Evolutionary conservation across 2,329 filamentous ascomycete species (phyloP), one percentile per base, ranked within the genome.

Genomic region (Apiospora sp.): DNA sequence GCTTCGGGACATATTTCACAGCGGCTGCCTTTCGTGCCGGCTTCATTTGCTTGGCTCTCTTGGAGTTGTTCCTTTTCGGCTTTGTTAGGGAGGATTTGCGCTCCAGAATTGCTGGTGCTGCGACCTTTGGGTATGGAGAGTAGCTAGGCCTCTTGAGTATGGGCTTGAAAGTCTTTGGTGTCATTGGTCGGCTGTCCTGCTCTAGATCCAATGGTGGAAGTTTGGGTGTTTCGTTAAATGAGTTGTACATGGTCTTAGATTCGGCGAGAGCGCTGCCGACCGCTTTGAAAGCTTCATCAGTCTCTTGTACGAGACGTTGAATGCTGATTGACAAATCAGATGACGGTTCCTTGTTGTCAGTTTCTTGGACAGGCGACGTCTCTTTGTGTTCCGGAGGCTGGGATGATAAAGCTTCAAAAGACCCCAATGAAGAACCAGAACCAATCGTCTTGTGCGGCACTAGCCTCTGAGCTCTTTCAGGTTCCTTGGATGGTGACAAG

Each of bases 221-320:
- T 48, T 75, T 79, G 5, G 78, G 76, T 54, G 77, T 73, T 74
- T 80, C 80, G 41, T 76, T 75, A 72, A 74, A 72, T n/a, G 74
- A 71, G 37, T 76, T 78, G n/a, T 79, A 77, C 24, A 77, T 73
- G 27, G 79, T 73, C 72, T 79, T 80, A 24, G 82, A 81, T 70
- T 86, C 81, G 48, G 80, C 80, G 51, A 88, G 78, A 24, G 83
- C 83, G 69, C 78, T 80, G 3, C 82, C 84, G 34, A 86, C 83
- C 16, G 83, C 82, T 77, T 84, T 82, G 78, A 88, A 88, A 41
- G 87, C 86, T 72, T 86, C 82, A 73, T 89, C 86, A 4, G 86
- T 84, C 76, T 88, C 84, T 73, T 81, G 80, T 67, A 87, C 86
- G 74, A 89, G 81, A 74, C 85, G 81, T 70, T 85, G 82, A 3